Evolutionary conservation across 257 asterid genomes (phyloP), one percentile per base, ranked within the genome.

Genomic region (Solanum chilense): DNA sequence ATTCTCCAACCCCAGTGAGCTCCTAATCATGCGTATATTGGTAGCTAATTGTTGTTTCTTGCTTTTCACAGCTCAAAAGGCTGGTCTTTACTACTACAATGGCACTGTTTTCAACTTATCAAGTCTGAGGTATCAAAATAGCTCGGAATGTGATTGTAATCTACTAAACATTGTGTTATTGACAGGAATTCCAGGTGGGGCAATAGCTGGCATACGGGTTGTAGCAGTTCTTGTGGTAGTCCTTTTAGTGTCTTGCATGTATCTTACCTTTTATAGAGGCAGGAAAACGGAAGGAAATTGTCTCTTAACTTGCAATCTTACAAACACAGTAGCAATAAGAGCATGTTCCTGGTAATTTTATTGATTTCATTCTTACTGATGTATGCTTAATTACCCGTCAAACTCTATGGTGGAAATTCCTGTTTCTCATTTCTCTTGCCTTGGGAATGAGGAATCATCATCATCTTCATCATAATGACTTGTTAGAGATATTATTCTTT

Each of bases 1-100:
- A 87, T 41, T 64, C 66, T 81, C 60, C 87, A 52, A 73, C 73
- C 88, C 29, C 21, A 20, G 10, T 39, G 41, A 52, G 37, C 75
- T 84, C 37, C 44, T 41, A 16, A 42, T 66, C 78, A 42, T 21
- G 49, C 44, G 11, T 85, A 41, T 21, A 20, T 11, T 86, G 66
- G 68, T 82, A 58, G 78, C 94, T 93, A 66, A 93, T 56, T 77
- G 31, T 9, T n/a, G n/a, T 58, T 85, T 75, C 25, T 88, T 83
- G 60, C 68, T 81, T 87, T 86, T 71, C 91, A 96, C 98, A 96
- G 99, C 89, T 93, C 98, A 92, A 93, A 88, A 82, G 98, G 98
- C 95, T 88, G 71, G 94, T 81, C 83, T 88, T 85, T 37, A 66
- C 23, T 74, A 68, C 33, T 86, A 87, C 85, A 77, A 82, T 82